Percentiles rank a stretch among this genome's conserved stretches.
phyloP scores from a whole-genome alignment of 768 basidiomycete genomes.

The Boletus patriciae region DNA sequence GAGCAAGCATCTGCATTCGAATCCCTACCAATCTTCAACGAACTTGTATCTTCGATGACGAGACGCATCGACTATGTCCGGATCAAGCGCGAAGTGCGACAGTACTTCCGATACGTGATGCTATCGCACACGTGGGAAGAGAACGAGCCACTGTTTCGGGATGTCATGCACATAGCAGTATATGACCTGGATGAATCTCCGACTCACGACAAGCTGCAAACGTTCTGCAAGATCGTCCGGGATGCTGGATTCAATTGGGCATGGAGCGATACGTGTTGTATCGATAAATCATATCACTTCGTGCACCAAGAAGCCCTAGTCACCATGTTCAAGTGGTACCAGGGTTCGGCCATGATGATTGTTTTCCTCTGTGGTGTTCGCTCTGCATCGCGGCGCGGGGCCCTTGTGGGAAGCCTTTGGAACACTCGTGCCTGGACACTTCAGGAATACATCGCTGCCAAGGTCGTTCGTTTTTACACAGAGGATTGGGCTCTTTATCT shows the following conservation, averaged over 20 bases:
- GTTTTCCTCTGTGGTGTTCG: neutral
- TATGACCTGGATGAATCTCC: too few relatives aligned
- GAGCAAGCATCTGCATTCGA: too few relatives aligned
- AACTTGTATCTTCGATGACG: too few relatives aligned
- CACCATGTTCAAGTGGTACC: neutral
- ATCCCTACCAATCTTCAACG: too few relatives aligned
- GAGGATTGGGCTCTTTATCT: too few relatives aligned
- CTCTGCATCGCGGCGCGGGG: neutral
- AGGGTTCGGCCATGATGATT: neutral
- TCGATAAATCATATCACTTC: neutral
- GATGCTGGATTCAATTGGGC: neutral
- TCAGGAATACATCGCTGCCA: too few relatives aligned
- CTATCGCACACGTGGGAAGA: neutral
- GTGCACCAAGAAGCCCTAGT: neutral
- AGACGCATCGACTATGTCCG: too few relatives aligned
- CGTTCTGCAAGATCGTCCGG: neutral
- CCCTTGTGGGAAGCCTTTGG: neutral
- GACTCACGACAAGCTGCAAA: too few relatives aligned
- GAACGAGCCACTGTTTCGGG: neutral
- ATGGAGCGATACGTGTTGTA: neutral
- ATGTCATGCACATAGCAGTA: neutral
- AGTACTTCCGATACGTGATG: neutral
- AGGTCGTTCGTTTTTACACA: too few relatives aligned
- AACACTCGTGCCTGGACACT: too few relatives aligned
- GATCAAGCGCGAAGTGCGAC: neutral